Percentiles rank a stretch among this genome's conserved stretches.
phyloP scores from a whole-genome alignment of 495 filamentous ascomycete species.

The Aspergillus ellipticus region DNA sequence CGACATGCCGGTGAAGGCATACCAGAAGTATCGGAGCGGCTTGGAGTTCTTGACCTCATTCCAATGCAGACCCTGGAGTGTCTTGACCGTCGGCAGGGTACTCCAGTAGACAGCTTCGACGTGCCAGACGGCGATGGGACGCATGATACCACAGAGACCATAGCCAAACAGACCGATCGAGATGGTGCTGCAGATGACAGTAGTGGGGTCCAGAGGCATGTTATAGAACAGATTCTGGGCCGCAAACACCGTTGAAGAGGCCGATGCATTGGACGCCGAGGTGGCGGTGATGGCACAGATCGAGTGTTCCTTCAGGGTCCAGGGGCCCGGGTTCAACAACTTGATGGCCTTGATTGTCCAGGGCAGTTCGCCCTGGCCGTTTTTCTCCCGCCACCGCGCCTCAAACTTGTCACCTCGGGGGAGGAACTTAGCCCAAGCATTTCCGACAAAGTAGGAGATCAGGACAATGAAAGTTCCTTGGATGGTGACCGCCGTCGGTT shows the following conservation, averaged over 20 bases:
- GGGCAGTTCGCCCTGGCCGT: slow-evolving; percentile 22
- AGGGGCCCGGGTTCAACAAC: slow-evolving; percentile 29
- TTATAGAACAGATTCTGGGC: slow-evolving; percentile 34
- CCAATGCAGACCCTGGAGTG: slow-evolving; percentile 32
- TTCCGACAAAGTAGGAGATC: slow-evolving; percentile 35
- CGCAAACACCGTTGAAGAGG: slow-evolving; percentile 20
- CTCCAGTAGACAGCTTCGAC: slow-evolving; percentile 44
- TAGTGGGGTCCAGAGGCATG: slow-evolving; percentile 19
- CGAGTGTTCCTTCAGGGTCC: slow-evolving; percentile 31
- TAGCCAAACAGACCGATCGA: slow-evolving; percentile 48
- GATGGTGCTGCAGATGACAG: slow-evolving; percentile 28
- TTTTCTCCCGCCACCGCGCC: slow-evolving; percentile 22
- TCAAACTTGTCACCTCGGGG: slow-evolving; percentile 38
- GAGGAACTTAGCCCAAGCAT: slow-evolving; percentile 38
- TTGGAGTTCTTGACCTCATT: slow-evolving; percentile 26
- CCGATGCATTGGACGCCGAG: slow-evolving; percentile 21
- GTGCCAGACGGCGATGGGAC: slow-evolving; percentile 51
- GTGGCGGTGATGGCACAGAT: slow-evolving; percentile 30
- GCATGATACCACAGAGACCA: slow-evolving; percentile 50
- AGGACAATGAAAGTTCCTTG: slow-evolving; percentile 34
- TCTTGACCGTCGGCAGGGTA: slow-evolving; percentile 29
- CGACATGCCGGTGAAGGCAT: slow-evolving; percentile 28
- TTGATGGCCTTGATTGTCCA: slow-evolving; percentile 19
- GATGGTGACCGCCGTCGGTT: slow-evolving; percentile 28
- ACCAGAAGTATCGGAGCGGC: slow-evolving; percentile 31